Evolutionary conservation across 306 rosid species (phyloP).

Genomic region (Datisca glomerata): DNA sequence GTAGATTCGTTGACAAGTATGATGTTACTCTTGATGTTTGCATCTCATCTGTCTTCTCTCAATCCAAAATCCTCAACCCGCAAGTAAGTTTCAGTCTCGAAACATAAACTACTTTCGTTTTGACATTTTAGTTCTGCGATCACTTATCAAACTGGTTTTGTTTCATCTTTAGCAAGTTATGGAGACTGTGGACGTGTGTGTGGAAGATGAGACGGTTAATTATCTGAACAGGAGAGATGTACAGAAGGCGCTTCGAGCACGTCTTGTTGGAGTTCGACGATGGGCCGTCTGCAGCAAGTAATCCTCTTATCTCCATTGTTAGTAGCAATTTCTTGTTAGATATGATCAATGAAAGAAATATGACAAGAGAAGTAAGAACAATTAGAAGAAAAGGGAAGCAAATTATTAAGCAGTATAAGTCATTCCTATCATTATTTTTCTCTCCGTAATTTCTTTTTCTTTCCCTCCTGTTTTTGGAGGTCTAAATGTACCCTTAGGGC

Average conservation of each 20-base stretch:
- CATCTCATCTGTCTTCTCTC: conserved; percentile 51
- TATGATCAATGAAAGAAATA: no score
- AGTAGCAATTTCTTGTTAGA: neutral
- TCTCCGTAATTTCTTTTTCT: no score
- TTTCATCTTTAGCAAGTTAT: conserved; percentile 25
- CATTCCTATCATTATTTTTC: no score
- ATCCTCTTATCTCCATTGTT: neutral
- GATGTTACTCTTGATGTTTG: conserved; percentile 80
- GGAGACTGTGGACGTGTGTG: conserved; percentile 51
- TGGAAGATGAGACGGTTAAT: conserved; percentile 34
- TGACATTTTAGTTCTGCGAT: neutral
- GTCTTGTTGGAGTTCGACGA: conserved; percentile 33
- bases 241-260: conserved; percentile 55
- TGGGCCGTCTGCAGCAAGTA: conserved; percentile 62
- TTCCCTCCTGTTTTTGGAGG: no score
- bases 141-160: no score
- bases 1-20: conserved; percentile 56
- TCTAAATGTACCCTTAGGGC: no score
- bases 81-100: conserved; percentile 16
- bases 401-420: no score
- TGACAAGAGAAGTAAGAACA: no score
- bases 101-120: neutral
- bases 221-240: conserved; percentile 63
- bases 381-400: no score
- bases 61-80: conserved; percentile 41